Evolutionary conservation across 805 yeast species (phyloP), one percentile per base, ranked within the genome.

Genomic region (Candida andamanensis): DNA sequence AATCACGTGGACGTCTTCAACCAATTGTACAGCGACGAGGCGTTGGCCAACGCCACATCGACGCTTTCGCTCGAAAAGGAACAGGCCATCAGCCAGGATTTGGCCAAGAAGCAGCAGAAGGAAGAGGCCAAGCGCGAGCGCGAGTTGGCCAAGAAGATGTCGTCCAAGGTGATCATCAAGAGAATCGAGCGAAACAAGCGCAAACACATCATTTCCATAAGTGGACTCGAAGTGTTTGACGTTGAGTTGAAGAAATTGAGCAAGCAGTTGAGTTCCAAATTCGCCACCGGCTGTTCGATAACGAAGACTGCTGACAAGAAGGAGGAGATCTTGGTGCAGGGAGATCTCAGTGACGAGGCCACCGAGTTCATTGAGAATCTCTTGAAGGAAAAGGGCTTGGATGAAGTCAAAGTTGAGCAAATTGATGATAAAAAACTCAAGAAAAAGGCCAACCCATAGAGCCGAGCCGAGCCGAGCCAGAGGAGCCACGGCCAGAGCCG

Each of bases 271-370:
- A 92, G 97, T 0, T 80, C 92, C 21, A 86, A 84, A 57, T 89
- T 90, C 53, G 97, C 97, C 10, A 89, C 97, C 6, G 97, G 97
- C 31, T 90, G 96, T 17, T 78, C 92, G 15, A 95, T 89, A 10
- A 79, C 87, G 4, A 89, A 89, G 60, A 84, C 78, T 42, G 87
- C 78, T 3, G 97, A 89, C 44, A 89, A 89, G 61, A 85, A 83
- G 55, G 96, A 90, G 41, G 97, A 89, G 52, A 76, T 89, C 35
- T 74, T 85, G 37, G 81, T 89, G 38, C 97, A 89, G 63, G 97
- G 97, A 49, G 97, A 90, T 58, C 92, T 89, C 26, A 82, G 87
- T 36, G 96, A 87, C 44, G 95, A 82, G 49, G 92, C 87, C 17
- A 94, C 84, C 52, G 82, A 64, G 5, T 83, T 82, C 46, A 74